Conservation (phyloP, 2,329 filamentous ascomycete species). For the Colletotrichum acutatum region DNA sequence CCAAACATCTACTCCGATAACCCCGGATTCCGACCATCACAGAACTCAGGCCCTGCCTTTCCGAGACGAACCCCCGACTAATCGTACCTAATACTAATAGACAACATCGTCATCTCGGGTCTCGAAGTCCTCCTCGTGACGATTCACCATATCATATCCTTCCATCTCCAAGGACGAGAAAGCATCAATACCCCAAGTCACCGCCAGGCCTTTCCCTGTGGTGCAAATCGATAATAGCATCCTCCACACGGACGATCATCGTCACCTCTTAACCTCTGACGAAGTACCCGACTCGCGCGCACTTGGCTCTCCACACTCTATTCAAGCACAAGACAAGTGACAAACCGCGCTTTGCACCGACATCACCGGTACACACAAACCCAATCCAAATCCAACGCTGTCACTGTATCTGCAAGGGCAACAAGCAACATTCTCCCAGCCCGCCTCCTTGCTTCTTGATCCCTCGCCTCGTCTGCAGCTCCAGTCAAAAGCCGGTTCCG, state of each 20-base stretch:
- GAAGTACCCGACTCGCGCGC: conserved; percentile 28
- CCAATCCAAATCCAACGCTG: neutral
- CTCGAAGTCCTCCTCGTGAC: conserved; percentile 29
- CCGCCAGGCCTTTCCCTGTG: conserved; percentile 15
- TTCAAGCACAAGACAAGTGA: neutral
- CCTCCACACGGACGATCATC: neutral
- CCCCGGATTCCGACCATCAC: neutral
- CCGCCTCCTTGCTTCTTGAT: conserved; percentile 3
- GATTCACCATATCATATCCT: neutral
- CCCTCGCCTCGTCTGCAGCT: conserved; percentile 12
- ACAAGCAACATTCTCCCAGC: neutral
- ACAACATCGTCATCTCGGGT: conserved; percentile 25
- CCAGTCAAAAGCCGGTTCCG: conserved; percentile 4
- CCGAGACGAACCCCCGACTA: conserved; percentile 1
- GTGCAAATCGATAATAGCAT: neutral
- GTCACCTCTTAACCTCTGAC: conserved; percentile 28
- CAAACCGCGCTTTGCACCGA: conserved; percentile 10
- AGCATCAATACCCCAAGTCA: conserved; percentile 1
- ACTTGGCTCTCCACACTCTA: conserved; percentile 29
- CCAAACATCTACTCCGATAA: neutral
- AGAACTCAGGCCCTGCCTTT: conserved; percentile 13
- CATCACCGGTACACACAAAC: neutral
- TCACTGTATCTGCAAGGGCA: conserved; percentile 13
- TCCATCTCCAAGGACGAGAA: conserved; percentile 18
- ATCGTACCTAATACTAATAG: conserved; percentile 16